These are phyloP conservation scores for Nicotiana sylvestris DNA, from an alignment of 257 asterid species.

Conservation along the genomic window DNA sequence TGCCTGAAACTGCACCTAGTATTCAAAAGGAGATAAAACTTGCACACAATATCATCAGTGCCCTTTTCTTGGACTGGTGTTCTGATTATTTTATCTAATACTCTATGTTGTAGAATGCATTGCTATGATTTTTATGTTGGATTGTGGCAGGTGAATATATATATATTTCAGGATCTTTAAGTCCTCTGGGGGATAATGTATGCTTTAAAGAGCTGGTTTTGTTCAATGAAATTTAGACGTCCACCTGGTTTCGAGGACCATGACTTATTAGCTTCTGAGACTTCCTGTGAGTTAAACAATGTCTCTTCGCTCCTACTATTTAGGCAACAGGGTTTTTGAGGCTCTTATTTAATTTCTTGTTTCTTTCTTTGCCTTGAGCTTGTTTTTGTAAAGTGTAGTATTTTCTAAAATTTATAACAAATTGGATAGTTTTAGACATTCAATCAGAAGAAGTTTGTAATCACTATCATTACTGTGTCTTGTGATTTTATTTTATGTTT, in stretches of 20 bases:
- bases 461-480: background rate
- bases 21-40: background rate
- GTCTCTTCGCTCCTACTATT: background rate
- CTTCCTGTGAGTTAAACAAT: conserved; percentile 53
- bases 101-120: background rate
- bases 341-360: background rate
- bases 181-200: conserved; percentile 1
- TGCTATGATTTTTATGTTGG: background rate
- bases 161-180: background rate
- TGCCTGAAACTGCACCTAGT: background rate
- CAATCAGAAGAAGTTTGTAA: background rate
- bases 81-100: background rate
- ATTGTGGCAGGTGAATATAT: background rate
- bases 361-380: background rate
- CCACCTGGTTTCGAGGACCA: conserved; percentile 36
- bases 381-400: background rate
- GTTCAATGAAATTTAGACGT: conserved; percentile 33
- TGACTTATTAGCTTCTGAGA: conserved; percentile 58
- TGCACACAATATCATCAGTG: background rate
- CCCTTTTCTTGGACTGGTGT: background rate
- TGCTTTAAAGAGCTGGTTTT: conserved; percentile 29
- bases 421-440: background rate
- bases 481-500: background rate
- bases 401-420: background rate
- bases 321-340: background rate